Percentiles rank a stretch among this genome's conserved stretches.
phyloP scores from a whole-genome alignment of 2,329 filamentous ascomycete species.

The Calonectria naviculata region DNA sequence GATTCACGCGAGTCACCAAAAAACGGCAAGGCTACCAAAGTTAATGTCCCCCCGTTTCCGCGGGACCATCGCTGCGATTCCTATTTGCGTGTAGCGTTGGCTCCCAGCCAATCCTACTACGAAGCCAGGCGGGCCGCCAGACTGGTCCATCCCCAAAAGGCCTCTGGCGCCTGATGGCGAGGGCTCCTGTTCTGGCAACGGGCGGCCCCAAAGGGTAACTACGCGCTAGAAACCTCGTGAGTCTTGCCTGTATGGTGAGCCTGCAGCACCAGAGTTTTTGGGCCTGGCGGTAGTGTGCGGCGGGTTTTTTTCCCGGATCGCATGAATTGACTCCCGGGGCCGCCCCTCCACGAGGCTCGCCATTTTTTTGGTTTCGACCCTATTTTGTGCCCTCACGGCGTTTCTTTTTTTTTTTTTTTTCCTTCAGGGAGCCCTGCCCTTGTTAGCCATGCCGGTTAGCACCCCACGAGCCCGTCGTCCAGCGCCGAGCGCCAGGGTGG shows the following conservation, averaged over 20 bases:
- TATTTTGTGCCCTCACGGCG: not conserved
- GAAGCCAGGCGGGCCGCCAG: constrained; percentile 16
- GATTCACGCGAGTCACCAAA: constrained; percentile 3
- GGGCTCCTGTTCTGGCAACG: not conserved
- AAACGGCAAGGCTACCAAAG: constrained; percentile 14
- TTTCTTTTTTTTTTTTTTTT: constrained; percentile 15
- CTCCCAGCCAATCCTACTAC: constrained; percentile 8
- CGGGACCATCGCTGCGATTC: constrained; percentile 9
- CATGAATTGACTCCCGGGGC: constrained; percentile 37
- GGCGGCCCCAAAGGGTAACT: not conserved
- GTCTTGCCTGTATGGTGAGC: not conserved
- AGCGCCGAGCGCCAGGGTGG: constrained; percentile 32
- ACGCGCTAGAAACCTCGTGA: not conserved
- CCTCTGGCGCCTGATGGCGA: constrained; percentile 3
- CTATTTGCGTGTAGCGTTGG: constrained; percentile 12
- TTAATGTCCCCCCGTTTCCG: not conserved
- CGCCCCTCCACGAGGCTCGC: constrained; percentile 33
- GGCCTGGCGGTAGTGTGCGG: not conserved
- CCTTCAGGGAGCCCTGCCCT: constrained; percentile 24
- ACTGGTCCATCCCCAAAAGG: constrained; percentile 6
- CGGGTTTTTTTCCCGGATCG: constrained; percentile 28
- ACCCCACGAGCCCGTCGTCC: constrained; percentile 32
- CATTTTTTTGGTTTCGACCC: not conserved
- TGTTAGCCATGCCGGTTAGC: constrained; percentile 13
- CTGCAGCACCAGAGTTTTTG: not conserved